Evolutionary conservation across 2,329 filamentous ascomycete species (phyloP), one percentile per base, ranked within the genome.

Genomic region (Xylaria sp.): DNA sequence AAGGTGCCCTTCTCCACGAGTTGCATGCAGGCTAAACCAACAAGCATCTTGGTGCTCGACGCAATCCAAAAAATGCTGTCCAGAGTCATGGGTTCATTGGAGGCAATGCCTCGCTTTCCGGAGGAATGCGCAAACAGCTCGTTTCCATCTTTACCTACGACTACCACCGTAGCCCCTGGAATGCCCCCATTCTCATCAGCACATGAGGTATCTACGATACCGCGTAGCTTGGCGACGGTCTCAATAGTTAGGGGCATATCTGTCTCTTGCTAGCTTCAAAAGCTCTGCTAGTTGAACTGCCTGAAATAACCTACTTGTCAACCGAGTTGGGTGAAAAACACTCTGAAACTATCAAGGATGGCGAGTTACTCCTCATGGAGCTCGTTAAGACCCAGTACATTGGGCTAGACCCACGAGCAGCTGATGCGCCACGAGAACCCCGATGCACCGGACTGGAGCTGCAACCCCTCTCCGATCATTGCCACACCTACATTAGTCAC

Each of bases 61-160:
- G 84, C 84, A 4, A 87, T 77, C 83, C 82, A 86, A 70, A 88
- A 90, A 0, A 86, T 76, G 8, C 79, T 86, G 40, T 91, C 86
- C 0, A 86, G 74, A 0, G 81, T 82, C 83, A 91, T 87, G 3
- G 81, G 77, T 47, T 86, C 80, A 0, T 76, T 67, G 2, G 76
- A 76, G 0, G 52, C 74, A 4, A 78, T 49, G 0, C 84, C 84
- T 2, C 78, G 75, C 17, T 77, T 80, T 0, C 84, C 85, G 0
- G 81, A 74, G 0, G 83, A 75, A 67, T 86, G 77, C 2, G 77
- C 76, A 65, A 84, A 81, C 0, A 82, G 71, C 8, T 83, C 80
- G 2, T 78, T 72, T 19, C 83, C 83, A 63, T 78, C 70, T 55
- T 78, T 81, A 64, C 75, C 79, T n/a, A 86, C 74, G 2, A 83